Conservation (phyloP, 2,329 filamentous ascomycete species). For the Fusarium nurragi region DNA sequence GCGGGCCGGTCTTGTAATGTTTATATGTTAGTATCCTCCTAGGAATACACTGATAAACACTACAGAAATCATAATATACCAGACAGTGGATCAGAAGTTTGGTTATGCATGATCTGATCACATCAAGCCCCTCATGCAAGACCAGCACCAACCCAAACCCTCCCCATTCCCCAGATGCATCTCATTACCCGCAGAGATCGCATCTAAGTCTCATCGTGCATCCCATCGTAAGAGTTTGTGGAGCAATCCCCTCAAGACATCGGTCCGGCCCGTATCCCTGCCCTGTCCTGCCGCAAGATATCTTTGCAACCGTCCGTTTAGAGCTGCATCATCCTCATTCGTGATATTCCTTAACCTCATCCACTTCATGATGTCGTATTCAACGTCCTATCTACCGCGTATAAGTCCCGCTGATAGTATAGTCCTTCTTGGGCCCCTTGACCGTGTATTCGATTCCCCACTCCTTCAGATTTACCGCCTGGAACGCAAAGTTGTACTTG, state of each 20-base stretch:
- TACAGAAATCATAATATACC: no score
- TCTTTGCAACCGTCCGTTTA: not conserved
- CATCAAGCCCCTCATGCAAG: not conserved
- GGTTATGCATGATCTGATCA: constrained; percentile 7
- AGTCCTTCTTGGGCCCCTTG: constrained; percentile 78
- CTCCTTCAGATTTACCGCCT: constrained; percentile 63
- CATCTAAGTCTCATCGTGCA: not conserved
- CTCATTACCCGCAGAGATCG: constrained; percentile 3
- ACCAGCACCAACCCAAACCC: not conserved
- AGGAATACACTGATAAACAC: no score
- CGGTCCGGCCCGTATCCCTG: constrained; percentile 10
- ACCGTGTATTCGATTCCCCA: constrained; percentile 74
- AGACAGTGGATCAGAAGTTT: not conserved
- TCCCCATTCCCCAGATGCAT: constrained; percentile 11
- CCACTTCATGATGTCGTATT: not conserved
- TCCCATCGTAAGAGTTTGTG: not conserved
- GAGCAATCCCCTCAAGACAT: not conserved
- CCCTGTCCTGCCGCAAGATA: not conserved
- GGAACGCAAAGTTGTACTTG: constrained; percentile 72
- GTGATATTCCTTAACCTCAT: not conserved
- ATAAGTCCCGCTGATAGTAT: constrained; percentile 67
- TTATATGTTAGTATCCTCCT: no score
- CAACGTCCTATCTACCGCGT: constrained; percentile 46
- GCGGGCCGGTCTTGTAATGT: no score
- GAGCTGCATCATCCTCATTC: not conserved